Evolutionary conservation across 2,329 filamentous ascomycete species (phyloP).

Genomic region (Blastomyces emzantsi): DNA sequence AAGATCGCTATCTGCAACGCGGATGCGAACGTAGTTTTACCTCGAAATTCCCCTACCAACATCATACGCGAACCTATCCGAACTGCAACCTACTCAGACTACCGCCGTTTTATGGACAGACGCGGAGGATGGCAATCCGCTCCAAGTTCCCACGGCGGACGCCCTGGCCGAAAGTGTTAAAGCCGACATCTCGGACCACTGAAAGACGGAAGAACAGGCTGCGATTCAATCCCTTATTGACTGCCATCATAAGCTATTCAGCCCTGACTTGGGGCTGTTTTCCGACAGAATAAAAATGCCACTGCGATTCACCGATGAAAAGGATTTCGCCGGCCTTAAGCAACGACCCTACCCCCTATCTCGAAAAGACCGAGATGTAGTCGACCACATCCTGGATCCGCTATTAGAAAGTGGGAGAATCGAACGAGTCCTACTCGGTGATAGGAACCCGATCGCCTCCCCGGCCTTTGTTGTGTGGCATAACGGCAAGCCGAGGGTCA

Average conservation of each 20-base stretch:
- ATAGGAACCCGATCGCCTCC: neutral
- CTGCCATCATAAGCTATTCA: neutral
- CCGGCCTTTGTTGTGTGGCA: neutral
- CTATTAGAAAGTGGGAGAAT: neutral
- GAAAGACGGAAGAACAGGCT: fast-evolving
- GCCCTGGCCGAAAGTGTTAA: too few species aligned
- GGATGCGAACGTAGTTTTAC: too few species aligned
- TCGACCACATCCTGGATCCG: neutral
- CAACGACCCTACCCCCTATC: neutral
- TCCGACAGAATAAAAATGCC: neutral
- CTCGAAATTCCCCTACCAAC: too few species aligned
- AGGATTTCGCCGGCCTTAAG: neutral
- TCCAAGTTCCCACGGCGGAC: too few species aligned
- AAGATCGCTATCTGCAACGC: too few species aligned
- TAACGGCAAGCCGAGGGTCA: neutral
- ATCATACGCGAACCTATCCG: too few species aligned
- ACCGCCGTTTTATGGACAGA: too few species aligned
- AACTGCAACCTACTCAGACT: too few species aligned
- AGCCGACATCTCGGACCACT: neutral
- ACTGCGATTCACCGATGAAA: neutral
- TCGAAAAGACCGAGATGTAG: neutral
- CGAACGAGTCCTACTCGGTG: neutral
- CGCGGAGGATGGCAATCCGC: too few species aligned
- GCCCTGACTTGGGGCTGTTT: neutral
- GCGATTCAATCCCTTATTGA: neutral